These are phyloP conservation scores for Auricularia sp. DNA, from an alignment of 768 basidiomycete genomes.

Conservation along the genomic window DNA sequence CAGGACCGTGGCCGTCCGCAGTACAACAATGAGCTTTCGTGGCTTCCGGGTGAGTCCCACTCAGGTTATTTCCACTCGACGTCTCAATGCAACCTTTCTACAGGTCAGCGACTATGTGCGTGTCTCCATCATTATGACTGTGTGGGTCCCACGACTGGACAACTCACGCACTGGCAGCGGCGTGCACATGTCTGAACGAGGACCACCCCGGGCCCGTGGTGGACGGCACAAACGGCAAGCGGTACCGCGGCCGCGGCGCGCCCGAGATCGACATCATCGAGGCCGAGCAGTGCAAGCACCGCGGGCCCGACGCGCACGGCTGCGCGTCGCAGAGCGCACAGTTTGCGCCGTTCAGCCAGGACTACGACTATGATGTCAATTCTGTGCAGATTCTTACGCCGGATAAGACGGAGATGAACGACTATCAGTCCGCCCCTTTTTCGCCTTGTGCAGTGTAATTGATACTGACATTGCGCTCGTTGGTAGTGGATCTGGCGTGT, in stretches of 20 bases:
- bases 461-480: background rate
- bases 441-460: background rate
- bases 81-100: no score
- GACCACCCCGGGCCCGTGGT: slow-evolving; percentile 67
- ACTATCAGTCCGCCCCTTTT: slow-evolving; percentile 23
- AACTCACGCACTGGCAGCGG: background rate
- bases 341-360: slow-evolving; percentile 50
- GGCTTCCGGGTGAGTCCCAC: slow-evolving; percentile 32
- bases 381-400: slow-evolving; percentile 27
- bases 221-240: slow-evolving; percentile 9
- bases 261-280: slow-evolving; percentile 83
- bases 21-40: slow-evolving; percentile 57
- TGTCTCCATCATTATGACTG: slow-evolving; percentile 1
- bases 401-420: slow-evolving; percentile 25
- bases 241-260: slow-evolving; percentile 48
- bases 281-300: slow-evolving; percentile 52
- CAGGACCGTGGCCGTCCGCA: slow-evolving; percentile 37
- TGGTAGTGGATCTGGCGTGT: slow-evolving; percentile 41
- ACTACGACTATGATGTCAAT: slow-evolving; percentile 29
- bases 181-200: slow-evolving; percentile 65
- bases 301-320: slow-evolving; percentile 5
- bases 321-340: slow-evolving; percentile 65
- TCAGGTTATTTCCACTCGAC: no score
- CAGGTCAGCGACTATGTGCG: slow-evolving; percentile 65
- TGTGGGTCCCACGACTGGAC: no score